Percentiles rank a stretch among this genome's conserved stretches.
Evolutionary conservation across 1,284 basidiomycete genomes (phyloP).

Genomic region (Pisolithus thermaeus): DNA sequence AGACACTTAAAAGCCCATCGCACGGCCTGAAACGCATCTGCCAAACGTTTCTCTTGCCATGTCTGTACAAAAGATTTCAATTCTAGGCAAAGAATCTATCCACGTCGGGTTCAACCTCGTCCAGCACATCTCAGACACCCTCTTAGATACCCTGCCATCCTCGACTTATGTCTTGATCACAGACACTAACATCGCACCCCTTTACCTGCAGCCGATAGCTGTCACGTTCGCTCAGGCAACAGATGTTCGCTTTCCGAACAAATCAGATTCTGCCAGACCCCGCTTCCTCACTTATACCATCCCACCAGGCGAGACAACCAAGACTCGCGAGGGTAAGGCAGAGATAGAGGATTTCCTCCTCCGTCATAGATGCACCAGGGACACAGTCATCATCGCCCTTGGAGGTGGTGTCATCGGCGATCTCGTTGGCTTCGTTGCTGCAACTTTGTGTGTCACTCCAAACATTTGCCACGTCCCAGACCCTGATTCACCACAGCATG

Average conservation of each 20-base stretch:
- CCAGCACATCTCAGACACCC: conserved; percentile 79
- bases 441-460: conserved; percentile 78
- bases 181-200: conserved; percentile 81
- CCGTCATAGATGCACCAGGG: conserved; percentile 84
- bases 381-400: conserved; percentile 90
- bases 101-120: conserved; percentile 90
- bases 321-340: conserved; percentile 89
- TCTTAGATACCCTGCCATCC: conserved; percentile 70
- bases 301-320: conserved; percentile 88
- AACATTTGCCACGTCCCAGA: background rate
- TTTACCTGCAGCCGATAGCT: conserved; percentile 70
- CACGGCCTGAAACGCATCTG: background rate
- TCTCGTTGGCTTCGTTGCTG: conserved; percentile 92
- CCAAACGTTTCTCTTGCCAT: conserved; percentile 4
- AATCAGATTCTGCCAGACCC: conserved; percentile 34
- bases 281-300: conserved; percentile 80
- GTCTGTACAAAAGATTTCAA: conserved; percentile 56
- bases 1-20: background rate
- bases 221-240: conserved; percentile 56
- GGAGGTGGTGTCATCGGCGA: conserved; percentile 98
- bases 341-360: conserved; percentile 93
- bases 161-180: conserved; percentile 93
- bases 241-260: conserved; percentile 22
- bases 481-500: conserved; percentile 47
- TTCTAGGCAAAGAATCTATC: conserved; percentile 84